These are phyloP conservation scores for Blastomyces emzantsi DNA, from an alignment of 2,329 filamentous ascomycete genomes.

Conservation along the genomic window DNA sequence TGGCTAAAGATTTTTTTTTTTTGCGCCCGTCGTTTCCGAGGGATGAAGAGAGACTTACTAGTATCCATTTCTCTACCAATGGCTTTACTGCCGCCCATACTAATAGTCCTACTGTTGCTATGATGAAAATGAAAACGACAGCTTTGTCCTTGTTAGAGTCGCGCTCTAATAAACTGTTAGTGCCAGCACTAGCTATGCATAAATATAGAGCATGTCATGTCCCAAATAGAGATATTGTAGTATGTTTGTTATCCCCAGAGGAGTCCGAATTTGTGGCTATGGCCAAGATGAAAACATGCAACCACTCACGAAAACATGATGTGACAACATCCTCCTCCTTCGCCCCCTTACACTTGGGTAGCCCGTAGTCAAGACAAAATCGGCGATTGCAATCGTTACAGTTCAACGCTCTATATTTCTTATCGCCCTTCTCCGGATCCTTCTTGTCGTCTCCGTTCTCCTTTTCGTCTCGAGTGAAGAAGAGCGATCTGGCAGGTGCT, in stretches of 20 bases:
- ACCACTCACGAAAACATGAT: constrained; percentile 52
- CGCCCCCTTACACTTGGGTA: constrained; percentile 53
- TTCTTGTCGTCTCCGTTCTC: constrained; percentile 14
- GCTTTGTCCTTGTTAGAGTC: constrained; percentile 60
- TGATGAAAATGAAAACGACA: constrained; percentile 58
- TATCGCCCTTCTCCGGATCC: constrained; percentile 22
- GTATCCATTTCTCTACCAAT: constrained; percentile 49
- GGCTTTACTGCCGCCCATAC: constrained; percentile 53
- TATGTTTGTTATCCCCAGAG: background rate
- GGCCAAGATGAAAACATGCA: background rate
- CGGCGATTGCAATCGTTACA: constrained; percentile 60
- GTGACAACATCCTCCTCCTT: constrained; percentile 57
- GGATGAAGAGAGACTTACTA: constrained; percentile 32
- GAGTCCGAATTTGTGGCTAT: background rate
- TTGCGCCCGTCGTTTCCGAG: too few species aligned
- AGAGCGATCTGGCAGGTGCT: constrained; percentile 10
- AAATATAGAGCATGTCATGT: background rate
- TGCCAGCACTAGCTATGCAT: background rate
- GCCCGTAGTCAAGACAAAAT: constrained; percentile 55
- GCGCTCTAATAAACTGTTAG: constrained; percentile 38
- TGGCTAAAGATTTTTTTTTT: background rate
- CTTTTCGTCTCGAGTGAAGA: constrained; percentile 15
- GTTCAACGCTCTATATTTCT: constrained; percentile 38
- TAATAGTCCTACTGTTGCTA: constrained; percentile 52
- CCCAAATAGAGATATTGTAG: background rate